Percentiles rank a stretch among this genome's conserved stretches.
phyloP scores from a whole-genome alignment of 148 eudicot genomes.

The Cornus florida region DNA sequence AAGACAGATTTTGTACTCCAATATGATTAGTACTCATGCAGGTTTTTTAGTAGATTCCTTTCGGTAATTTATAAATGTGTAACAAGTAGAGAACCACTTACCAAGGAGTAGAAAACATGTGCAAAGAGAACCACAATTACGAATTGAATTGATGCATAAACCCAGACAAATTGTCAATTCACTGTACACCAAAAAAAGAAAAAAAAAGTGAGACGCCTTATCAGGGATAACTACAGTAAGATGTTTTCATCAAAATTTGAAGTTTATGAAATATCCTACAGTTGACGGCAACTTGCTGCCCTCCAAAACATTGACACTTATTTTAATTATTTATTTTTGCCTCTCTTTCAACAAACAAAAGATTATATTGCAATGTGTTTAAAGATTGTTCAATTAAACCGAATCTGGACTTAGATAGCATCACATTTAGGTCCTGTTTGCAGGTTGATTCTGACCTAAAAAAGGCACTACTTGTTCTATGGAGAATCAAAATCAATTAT shows the following conservation, averaged over 20 bases:
- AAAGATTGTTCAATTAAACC: no score
- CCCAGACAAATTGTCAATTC: conserved; percentile 73
- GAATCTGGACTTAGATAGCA: background rate
- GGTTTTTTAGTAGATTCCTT: background rate
- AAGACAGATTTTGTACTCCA: background rate
- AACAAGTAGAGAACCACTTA: conserved; percentile 26
- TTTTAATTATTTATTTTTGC: no score
- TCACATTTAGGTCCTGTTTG: background rate
- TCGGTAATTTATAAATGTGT: background rate
- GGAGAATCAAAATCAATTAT: background rate
- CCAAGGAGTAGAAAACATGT: conserved; percentile 75
- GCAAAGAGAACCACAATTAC: conserved; percentile 74
- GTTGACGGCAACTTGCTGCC: no score
- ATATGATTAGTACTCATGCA: background rate
- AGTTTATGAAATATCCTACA: no score
- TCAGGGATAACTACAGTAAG: no score
- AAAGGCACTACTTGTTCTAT: no score
- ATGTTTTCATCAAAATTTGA: no score
- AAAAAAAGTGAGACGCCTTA: no score
- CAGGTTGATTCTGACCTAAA: no score
- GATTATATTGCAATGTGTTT: background rate
- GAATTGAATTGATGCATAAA: conserved; percentile 70
- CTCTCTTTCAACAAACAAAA: background rate
- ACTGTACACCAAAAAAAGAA: conserved; percentile 41
- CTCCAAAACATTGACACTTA: no score